phyloP scores from a whole-genome alignment of 116 monocot genomes.

The Zostera marina region DNA sequence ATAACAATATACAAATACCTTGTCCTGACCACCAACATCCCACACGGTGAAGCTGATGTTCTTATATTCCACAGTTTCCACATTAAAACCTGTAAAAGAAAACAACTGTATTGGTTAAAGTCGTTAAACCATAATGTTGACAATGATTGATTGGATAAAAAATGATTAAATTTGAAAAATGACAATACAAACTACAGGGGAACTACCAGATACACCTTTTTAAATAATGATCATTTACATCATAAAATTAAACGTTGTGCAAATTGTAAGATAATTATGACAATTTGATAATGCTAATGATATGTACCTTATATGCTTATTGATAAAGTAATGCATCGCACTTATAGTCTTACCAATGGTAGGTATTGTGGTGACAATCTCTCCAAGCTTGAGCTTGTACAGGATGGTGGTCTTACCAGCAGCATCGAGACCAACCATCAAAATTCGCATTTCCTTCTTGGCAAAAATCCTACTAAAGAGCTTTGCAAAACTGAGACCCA shows the following conservation, averaged over 20 bases:
- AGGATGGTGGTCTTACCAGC: constrained; percentile 15
- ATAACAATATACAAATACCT: background rate
- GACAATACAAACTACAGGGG: no score
- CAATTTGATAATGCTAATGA: background rate
- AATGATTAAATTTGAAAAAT: no score
- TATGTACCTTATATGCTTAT: background rate
- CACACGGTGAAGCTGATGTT: constrained; percentile 16
- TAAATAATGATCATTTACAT: no score
- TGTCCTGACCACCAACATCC: constrained; percentile 21
- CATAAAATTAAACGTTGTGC: background rate
- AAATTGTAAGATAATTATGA: background rate
- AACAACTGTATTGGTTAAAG: background rate
- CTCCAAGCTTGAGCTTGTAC: constrained; percentile 13
- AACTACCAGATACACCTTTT: no score
- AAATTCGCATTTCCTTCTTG: constrained; percentile 15
- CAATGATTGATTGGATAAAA: no score
- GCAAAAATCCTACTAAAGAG: constrained; percentile 15
- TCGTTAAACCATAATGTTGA: background rate
- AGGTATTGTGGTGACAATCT: constrained; percentile 12
- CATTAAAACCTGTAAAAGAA: constrained; percentile 10
- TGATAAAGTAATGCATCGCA: background rate
- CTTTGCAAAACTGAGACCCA: constrained; percentile 12
- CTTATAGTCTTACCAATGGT: constrained; percentile 7
- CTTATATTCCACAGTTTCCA: constrained; percentile 19
- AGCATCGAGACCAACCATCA: constrained; percentile 16